Evolutionary conservation across 1,139 yeast genomes (phyloP).

Genomic region (Yarrowia galli): DNA sequence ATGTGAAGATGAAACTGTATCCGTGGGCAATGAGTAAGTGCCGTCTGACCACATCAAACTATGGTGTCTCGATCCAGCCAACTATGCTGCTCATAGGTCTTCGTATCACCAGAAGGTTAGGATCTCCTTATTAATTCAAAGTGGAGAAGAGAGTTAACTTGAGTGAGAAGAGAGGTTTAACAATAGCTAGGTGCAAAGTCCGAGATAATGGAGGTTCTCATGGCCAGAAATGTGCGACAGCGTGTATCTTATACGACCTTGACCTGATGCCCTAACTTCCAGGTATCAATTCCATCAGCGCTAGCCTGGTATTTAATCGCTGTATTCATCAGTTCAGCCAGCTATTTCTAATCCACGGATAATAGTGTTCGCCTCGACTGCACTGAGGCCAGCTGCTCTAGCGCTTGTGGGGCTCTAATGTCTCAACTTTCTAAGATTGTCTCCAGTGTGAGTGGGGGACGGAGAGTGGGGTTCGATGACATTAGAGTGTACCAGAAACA

Average conservation of each 20-base stretch:
- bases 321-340: too few relatives aligned
- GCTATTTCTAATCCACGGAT: not conserved
- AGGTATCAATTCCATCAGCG: too few relatives aligned
- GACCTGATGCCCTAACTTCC: too few relatives aligned
- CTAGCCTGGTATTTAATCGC: too few relatives aligned
- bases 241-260: not conserved
- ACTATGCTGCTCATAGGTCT: constrained; percentile 14
- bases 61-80: not conserved
- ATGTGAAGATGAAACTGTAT: constrained; percentile 5
- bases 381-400: not conserved
- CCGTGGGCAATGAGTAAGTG: not conserved
- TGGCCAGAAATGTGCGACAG: not conserved
- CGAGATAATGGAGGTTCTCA: constrained; percentile 14
- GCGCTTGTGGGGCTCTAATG: constrained; percentile 17
- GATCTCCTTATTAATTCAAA: constrained; percentile 24
- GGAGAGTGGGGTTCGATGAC: constrained; percentile 8
- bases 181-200: too few relatives aligned
- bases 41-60: not conserved
- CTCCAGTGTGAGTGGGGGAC: constrained; percentile 8
- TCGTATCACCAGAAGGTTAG: constrained; percentile 18
- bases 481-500: too few relatives aligned
- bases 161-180: not conserved
- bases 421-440: constrained; percentile 6
- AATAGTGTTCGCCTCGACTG: not conserved
- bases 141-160: constrained; percentile 22